phyloP scores from a whole-genome alignment of 1,139 yeast genomes.

The Chernovozyma sophiae-reginae region DNA sequence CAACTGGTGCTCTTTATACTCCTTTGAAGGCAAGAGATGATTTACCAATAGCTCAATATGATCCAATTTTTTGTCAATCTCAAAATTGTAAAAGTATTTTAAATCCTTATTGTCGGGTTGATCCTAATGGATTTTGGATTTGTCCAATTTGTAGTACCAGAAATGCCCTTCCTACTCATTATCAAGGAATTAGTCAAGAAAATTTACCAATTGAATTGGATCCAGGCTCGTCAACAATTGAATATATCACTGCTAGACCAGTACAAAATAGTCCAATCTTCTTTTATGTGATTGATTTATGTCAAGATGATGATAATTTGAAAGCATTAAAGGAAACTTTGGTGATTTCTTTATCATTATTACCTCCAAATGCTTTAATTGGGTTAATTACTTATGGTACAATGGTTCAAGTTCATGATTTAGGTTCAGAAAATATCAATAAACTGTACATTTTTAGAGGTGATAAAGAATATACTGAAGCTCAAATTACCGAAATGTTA shows the following conservation, averaged over 20 bases:
- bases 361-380: slow-evolving; percentile 91
- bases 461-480: slow-evolving; percentile 77
- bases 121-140: slow-evolving; percentile 81
- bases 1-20: slow-evolving; percentile 90
- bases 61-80: slow-evolving; percentile 81
- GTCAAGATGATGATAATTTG: slow-evolving; percentile 92
- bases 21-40: slow-evolving; percentile 82
- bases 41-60: slow-evolving; percentile 78
- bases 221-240: slow-evolving; percentile 78
- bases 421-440: slow-evolving; percentile 72
- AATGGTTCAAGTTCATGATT: slow-evolving; percentile 90
- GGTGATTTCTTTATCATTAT: slow-evolving; percentile 71
- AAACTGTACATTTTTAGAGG: slow-evolving; percentile 91
- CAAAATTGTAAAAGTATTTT: slow-evolving; percentile 80
- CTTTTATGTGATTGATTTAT: slow-evolving; percentile 83
- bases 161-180: slow-evolving; percentile 86
- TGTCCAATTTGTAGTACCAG: slow-evolving; percentile 85
- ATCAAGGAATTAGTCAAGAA: slow-evolving; percentile 78
- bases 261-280: slow-evolving; percentile 92
- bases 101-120: slow-evolving; percentile 86
- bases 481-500: slow-evolving; percentile 73
- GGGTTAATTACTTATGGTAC: slow-evolving; percentile 94
- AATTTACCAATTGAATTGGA: slow-evolving; percentile 85
- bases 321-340: slow-evolving; percentile 85
- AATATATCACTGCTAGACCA: slow-evolving; percentile 85